phyloP scores from a whole-genome alignment of 2,329 filamentous ascomycete species.

The Byssoonygena ceratinophila region DNA sequence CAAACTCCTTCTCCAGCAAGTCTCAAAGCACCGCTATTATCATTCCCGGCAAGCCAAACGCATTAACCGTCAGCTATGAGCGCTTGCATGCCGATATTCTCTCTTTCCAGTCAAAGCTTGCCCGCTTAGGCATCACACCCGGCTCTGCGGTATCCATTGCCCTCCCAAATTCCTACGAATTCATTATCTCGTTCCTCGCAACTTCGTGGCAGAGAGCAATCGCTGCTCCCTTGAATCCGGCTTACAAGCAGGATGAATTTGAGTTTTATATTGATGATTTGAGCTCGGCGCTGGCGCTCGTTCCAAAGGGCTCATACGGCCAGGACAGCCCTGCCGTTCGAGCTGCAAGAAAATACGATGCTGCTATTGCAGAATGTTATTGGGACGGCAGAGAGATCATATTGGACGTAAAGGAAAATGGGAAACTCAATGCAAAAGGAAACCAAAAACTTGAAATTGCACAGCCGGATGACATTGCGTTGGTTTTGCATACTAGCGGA shows the following conservation, averaged over 20 bases:
- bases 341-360: slow-evolving; percentile 67
- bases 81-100: slow-evolving; percentile 56
- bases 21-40: slow-evolving; percentile 55
- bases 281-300: slow-evolving; percentile 65
- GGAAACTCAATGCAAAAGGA: slow-evolving; percentile 50
- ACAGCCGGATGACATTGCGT: slow-evolving; percentile 65
- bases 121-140: slow-evolving; percentile 58
- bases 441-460: slow-evolving; percentile 43
- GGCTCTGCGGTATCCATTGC: slow-evolving; percentile 70
- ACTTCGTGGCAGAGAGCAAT: slow-evolving; percentile 73
- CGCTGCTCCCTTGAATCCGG: slow-evolving; percentile 76
- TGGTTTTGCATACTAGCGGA: slow-evolving; percentile 74
- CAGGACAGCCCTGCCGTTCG: slow-evolving; percentile 60
- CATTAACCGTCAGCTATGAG: slow-evolving; percentile 59
- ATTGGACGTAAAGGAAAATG: slow-evolving; percentile 66
- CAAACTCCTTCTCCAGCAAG: slow-evolving; percentile 46
- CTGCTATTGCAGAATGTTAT: slow-evolving; percentile 78
- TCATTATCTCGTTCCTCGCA: slow-evolving; percentile 79
- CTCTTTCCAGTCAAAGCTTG: slow-evolving; percentile 67
- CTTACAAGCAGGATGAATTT: slow-evolving; percentile 81
- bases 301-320: slow-evolving; percentile 59
- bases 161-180: slow-evolving; percentile 74
- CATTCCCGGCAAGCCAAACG: slow-evolving; percentile 53
- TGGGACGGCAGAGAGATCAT: slow-evolving; percentile 62
- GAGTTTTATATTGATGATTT: slow-evolving; percentile 88